Conservation (phyloP, 805 yeast genomes). For the Debaryomyces castellii region DNA sequence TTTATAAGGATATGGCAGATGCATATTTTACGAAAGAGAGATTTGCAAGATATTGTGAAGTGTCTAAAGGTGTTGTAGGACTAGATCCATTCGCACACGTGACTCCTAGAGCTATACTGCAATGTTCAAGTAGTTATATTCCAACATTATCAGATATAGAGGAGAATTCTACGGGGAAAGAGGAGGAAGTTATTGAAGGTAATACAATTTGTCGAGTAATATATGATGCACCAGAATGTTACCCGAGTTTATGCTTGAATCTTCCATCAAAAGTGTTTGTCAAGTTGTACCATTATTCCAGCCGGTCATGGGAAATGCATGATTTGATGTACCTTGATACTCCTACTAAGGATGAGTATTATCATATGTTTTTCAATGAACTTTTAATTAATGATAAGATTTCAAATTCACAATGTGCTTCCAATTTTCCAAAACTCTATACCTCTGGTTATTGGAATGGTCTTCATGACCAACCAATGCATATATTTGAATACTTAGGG, state of each 20-base stretch:
- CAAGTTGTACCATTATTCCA: slow-evolving; percentile 3
- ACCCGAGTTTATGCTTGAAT: background rate
- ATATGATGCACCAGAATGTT: slow-evolving; percentile 2
- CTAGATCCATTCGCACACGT: slow-evolving; percentile 2
- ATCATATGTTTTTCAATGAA: slow-evolving; percentile 3
- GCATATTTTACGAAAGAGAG: background rate
- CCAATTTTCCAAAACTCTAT: slow-evolving; percentile 5
- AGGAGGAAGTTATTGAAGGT: slow-evolving; percentile 2
- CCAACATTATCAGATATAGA: background rate
- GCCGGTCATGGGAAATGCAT: background rate
- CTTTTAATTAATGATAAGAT: slow-evolving; percentile 2
- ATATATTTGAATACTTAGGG: slow-evolving; percentile 6
- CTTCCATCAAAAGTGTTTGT: slow-evolving; percentile 3
- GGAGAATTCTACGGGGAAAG: background rate
- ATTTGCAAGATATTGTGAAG: background rate
- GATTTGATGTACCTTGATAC: background rate
- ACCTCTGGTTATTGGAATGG: slow-evolving; percentile 3
- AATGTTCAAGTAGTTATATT: too few relatives aligned
- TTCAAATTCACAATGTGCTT: slow-evolving; percentile 4
- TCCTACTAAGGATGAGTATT: slow-evolving; percentile 1
- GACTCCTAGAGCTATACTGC: background rate
- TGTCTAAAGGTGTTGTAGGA: background rate
- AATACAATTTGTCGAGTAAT: slow-evolving; percentile 3
- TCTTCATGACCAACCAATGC: slow-evolving; percentile 4
- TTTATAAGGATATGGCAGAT: slow-evolving; percentile 3